phyloP scores from a whole-genome alignment of 2,329 filamentous ascomycete species.

The Fonsecaea monophora region DNA sequence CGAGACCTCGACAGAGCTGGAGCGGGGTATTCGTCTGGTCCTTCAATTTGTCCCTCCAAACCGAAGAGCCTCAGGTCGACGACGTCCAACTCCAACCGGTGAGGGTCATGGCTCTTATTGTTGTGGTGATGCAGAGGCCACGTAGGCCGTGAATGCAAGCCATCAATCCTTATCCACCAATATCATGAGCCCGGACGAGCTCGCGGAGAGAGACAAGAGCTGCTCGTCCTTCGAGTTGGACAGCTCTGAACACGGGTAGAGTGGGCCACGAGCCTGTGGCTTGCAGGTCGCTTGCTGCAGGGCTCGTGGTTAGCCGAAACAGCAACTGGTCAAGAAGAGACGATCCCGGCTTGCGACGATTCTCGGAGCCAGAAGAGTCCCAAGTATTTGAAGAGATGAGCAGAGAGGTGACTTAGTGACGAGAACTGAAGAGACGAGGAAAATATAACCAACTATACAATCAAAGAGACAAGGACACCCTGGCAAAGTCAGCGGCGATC shows the following conservation, averaged over 20 bases:
- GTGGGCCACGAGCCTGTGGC: conserved; percentile 24
- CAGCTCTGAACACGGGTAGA: conserved; percentile 20
- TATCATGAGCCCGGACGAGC: conserved; percentile 12
- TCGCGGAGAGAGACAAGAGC: conserved; percentile 9
- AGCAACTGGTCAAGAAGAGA: conserved; percentile 21
- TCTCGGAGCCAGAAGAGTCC: not conserved
- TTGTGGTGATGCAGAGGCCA: conserved; percentile 9
- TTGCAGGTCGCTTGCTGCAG: conserved; percentile 34
- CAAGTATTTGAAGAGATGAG: not conserved
- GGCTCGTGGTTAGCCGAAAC: conserved; percentile 15
- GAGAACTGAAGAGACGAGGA: not conserved
- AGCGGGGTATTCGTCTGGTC: conserved; percentile 27
- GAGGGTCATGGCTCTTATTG: conserved; percentile 9
- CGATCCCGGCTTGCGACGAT: not conserved
- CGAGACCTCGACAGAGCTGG: conserved; percentile 15
- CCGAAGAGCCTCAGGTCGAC: conserved; percentile 30
- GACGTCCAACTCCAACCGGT: conserved; percentile 23
- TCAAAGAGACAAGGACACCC: not conserved
- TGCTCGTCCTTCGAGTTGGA: conserved; percentile 6
- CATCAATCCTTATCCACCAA: conserved; percentile 28
- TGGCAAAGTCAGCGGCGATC: not conserved
- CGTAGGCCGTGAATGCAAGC: conserved; percentile 20
- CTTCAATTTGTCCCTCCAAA: conserved; percentile 13
- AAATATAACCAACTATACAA: not conserved
- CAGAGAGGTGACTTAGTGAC: not conserved